These are phyloP conservation scores for Puya raimondii DNA, from an alignment of 176 grass and related monocot species.

Conservation along the genomic window DNA sequence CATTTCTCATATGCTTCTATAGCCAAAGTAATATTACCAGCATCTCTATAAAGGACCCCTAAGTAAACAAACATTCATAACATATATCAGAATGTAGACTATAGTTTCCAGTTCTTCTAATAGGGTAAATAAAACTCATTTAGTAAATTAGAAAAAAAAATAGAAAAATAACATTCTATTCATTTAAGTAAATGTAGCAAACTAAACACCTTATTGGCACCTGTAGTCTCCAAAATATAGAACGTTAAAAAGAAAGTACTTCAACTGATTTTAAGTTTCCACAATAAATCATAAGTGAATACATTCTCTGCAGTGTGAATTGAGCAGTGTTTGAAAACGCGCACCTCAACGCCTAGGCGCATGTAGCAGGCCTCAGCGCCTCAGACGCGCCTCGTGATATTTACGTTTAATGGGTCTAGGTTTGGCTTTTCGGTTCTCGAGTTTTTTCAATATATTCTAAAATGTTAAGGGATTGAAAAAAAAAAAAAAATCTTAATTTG, in stretches of 20 bases:
- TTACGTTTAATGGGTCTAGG: too few relatives aligned
- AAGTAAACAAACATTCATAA: conserved; percentile 9
- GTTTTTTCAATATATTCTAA: too few relatives aligned
- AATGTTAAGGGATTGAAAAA: too few relatives aligned
- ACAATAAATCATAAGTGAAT: background rate
- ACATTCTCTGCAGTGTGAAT: background rate
- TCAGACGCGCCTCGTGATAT: too few relatives aligned
- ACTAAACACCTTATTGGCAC: background rate
- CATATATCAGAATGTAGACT: conserved; percentile 15
- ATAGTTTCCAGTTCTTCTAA: conserved; percentile 1
- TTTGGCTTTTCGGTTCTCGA: too few relatives aligned
- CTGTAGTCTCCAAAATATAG: background rate
- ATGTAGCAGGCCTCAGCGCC: too few relatives aligned
- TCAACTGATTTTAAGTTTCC: background rate
- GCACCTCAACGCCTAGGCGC: too few relatives aligned
- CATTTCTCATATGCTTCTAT: conserved; percentile 94
- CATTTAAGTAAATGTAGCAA: background rate
- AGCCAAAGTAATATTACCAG: conserved; percentile 78
- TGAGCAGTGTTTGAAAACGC: too few relatives aligned
- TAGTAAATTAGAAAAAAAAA: background rate
- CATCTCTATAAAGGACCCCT: conserved; percentile 99
- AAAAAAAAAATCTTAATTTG: too few relatives aligned
- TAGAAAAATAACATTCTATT: background rate
- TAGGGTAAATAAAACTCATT: background rate
- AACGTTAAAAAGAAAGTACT: background rate